phyloP scores from a whole-genome alignment of 2,329 filamentous ascomycete genomes.

The Mollisia scopiformis region DNA sequence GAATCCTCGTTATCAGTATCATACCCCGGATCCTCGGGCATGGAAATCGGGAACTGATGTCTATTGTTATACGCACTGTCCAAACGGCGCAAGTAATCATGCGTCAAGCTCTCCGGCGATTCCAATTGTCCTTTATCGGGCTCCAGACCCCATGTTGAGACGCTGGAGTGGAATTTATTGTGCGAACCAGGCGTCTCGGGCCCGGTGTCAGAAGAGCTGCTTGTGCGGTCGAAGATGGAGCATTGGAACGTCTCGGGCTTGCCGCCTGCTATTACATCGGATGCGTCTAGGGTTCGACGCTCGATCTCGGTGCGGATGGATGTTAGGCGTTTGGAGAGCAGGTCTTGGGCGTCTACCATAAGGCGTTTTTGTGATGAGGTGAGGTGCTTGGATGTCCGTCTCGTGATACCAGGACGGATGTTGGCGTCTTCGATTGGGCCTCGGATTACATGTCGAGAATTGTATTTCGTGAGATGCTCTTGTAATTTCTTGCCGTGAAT shows the following conservation, averaged over 20 bases:
- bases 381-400: constrained; percentile 29
- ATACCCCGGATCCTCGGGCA: constrained; percentile 32
- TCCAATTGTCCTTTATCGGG: constrained; percentile 26
- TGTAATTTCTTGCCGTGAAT: constrained; percentile 53
- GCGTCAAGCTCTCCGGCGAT: constrained; percentile 29
- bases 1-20: constrained; percentile 33
- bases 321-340: constrained; percentile 42
- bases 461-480: constrained; percentile 45
- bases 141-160: constrained; percentile 31
- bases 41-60: constrained; percentile 19
- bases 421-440: not conserved
- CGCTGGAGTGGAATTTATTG: constrained; percentile 28
- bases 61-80: constrained; percentile 7
- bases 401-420: not conserved
- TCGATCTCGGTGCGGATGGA: constrained; percentile 47
- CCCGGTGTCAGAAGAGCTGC: constrained; percentile 50
- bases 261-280: constrained; percentile 42
- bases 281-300: constrained; percentile 44
- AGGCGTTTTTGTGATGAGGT: constrained; percentile 16
- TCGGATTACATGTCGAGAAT: constrained; percentile 29
- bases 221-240: constrained; percentile 55
- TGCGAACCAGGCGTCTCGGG: constrained; percentile 43
- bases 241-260: constrained; percentile 37
- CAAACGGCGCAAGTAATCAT: constrained; percentile 22
- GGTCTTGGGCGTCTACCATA: constrained; percentile 35